Conservation (phyloP, 495 filamentous ascomycete genomes). For the Penicillium soppii region DNA sequence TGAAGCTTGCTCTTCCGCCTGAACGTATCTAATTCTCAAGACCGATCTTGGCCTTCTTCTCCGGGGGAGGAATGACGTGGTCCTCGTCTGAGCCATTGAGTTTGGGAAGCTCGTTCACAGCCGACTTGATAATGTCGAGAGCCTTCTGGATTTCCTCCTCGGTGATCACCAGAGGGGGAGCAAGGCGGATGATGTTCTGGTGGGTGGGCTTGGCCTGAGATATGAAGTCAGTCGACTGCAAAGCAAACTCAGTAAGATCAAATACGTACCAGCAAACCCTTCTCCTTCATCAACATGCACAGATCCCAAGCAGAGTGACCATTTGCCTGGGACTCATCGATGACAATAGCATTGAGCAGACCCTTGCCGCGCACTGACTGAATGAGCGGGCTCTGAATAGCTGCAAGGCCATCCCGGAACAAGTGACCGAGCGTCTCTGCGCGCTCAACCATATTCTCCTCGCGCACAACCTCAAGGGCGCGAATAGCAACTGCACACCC, state of each 20-base stretch:
- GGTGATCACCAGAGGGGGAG: slow-evolving; percentile 57
- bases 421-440: slow-evolving; percentile 77
- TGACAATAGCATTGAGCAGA: slow-evolving; percentile 92
- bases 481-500: slow-evolving; percentile 95
- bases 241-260: neutral
- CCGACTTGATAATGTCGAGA: slow-evolving; percentile 48
- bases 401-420: slow-evolving; percentile 76
- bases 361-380: slow-evolving; percentile 87
- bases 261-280: slow-evolving; percentile 79
- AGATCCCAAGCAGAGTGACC: slow-evolving; percentile 96
- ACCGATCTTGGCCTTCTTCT: slow-evolving; percentile 52
- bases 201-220: slow-evolving; percentile 94
- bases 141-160: slow-evolving; percentile 52
- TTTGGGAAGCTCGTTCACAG: slow-evolving; percentile 49
- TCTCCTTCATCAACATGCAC: slow-evolving; percentile 92
- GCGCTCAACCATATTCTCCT: slow-evolving; percentile 81
- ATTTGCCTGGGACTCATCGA: slow-evolving; percentile 83
- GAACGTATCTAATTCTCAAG: slow-evolving; percentile 41
- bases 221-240: slow-evolving; percentile 26
- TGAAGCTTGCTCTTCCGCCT: neutral
- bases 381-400: slow-evolving; percentile 76
- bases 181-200: slow-evolving; percentile 82
- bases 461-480: slow-evolving; percentile 89
- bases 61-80: slow-evolving; percentile 44
- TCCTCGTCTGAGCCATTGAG: slow-evolving; percentile 49